Evolutionary conservation across 1,284 basidiomycete species (phyloP), one percentile per base, ranked within the genome.

Genomic region (Cryptococcus sp.): DNA sequence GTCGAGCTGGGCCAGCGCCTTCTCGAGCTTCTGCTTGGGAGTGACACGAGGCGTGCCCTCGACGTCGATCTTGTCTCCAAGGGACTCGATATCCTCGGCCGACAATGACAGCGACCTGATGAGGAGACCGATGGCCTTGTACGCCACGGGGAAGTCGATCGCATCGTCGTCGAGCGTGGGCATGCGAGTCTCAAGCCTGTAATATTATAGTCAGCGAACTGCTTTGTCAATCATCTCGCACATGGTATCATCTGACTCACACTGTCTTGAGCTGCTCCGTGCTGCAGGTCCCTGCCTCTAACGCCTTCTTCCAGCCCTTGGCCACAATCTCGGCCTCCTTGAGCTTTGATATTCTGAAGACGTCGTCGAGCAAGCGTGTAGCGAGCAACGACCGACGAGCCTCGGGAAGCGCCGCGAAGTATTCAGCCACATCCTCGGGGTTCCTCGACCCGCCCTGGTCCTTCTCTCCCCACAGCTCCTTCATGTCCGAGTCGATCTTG

Each of bases 101-200:
- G 64, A 59, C 7, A 89, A 77, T 21, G 80, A 81, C 20, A 87
- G 80, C 44, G 84, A 85, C 70, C 84, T 85, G 57, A 92, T 76
- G 78, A 91, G 84, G 53, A 81, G 80, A 9, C 85, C 89, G 72
- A 92, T 85, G 52, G 87, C 83, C 59, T 83, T 78, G 78, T 88
- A 87, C 0, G 91, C 92, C 70, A 87, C 87, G 4, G 93, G 93
- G 58, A 88, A 89, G 73, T 97, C 92, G 67, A 93, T 87, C 18
- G 85, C 84, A 55, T 91, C 84, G 71, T 96, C 92, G 68, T 92
- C 90, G 64, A 96, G 80, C 59, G 86, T 78, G 72, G 89, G 87
- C 54, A 87, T 84, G 53, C 85, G 82, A 1, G 81, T 80, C 56
- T 76, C 75, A 75, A 93, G 83, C 16, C 88, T 87, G 59, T 8